These are phyloP conservation scores for Daphne laureola DNA, from an alignment of 441 rosid species.

Conservation along the genomic window DNA sequence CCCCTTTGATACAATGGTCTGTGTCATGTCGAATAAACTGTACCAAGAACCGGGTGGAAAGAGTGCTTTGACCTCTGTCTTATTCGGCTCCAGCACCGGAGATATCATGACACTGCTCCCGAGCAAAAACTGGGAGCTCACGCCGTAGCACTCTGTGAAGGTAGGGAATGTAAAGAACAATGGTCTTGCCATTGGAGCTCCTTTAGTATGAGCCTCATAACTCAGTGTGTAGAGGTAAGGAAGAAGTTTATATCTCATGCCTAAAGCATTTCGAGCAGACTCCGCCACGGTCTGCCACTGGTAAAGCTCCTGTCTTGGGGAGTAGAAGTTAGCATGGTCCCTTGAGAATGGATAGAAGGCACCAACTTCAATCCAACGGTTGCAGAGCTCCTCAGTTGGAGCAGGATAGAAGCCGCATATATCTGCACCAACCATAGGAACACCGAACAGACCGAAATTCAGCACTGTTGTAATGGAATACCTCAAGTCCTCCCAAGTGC, in stretches of 20 bases:
- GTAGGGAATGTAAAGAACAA: slow-evolving; percentile 92
- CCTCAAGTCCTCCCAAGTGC: slow-evolving; percentile 84
- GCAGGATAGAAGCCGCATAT: slow-evolving; percentile 92
- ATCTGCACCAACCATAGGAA: slow-evolving; percentile 96
- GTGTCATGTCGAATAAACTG: slow-evolving; percentile 65
- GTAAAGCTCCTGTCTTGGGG: slow-evolving; percentile 96
- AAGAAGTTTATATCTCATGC: slow-evolving; percentile 83
- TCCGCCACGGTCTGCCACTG: slow-evolving; percentile 80
- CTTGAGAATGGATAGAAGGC: slow-evolving; percentile 95
- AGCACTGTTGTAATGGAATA: slow-evolving; percentile 83
- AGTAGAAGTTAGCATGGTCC: slow-evolving; percentile 88
- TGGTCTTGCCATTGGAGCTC: slow-evolving; percentile 93
- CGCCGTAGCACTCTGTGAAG: slow-evolving; percentile 49
- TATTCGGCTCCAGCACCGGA: slow-evolving; percentile 82
- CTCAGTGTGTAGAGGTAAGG: slow-evolving; percentile 78
- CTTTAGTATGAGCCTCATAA: slow-evolving; percentile 68
- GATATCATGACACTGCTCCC: slow-evolving; percentile 88
- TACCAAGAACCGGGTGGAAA: slow-evolving; percentile 96
- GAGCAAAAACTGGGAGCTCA: slow-evolving; percentile 87
- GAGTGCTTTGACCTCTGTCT: slow-evolving; percentile 60
- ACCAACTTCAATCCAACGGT: slow-evolving; percentile 95
- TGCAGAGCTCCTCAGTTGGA: slow-evolving; percentile 93
- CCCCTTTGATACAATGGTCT: slow-evolving; percentile 47
- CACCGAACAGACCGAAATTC: slow-evolving; percentile 88
- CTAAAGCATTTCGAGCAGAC: slow-evolving; percentile 89